Evolutionary conservation across 2,329 filamentous ascomycete species (phyloP).

Genomic region (Aspergillus awamori): DNA sequence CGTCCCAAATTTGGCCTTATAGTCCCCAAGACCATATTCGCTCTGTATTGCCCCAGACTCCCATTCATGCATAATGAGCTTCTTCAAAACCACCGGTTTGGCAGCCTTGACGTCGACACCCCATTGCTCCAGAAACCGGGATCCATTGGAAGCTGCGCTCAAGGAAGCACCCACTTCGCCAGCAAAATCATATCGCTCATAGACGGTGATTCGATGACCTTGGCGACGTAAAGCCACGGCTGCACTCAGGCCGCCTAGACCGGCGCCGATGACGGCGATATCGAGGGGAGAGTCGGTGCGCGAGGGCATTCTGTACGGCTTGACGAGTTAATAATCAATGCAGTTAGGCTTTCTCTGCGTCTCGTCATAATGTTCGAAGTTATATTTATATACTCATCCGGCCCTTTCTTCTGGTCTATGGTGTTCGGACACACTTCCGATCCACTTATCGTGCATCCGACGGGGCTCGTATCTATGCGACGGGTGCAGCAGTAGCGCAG

Average conservation of each 20-base stretch:
- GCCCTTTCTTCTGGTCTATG: not conserved
- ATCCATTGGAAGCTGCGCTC: conserved; percentile 27
- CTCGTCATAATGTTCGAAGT: not conserved
- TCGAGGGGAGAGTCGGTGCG: conserved; percentile 28
- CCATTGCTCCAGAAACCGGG: conserved; percentile 27
- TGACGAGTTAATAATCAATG: not conserved
- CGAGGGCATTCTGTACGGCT: conserved; percentile 21
- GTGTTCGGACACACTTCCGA: not conserved
- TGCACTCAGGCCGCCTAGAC: conserved; percentile 27
- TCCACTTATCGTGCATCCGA: conserved; percentile 6
- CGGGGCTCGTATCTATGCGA: conserved; percentile 30
- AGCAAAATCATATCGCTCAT: conserved; percentile 29
- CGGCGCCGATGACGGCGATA: conserved; percentile 30
- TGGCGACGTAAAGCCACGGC: conserved; percentile 26
- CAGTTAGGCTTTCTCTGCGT: too few relatives aligned
- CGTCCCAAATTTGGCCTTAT: conserved; percentile 28
- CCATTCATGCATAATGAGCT: conserved; percentile 38
- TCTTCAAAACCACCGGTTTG: conserved; percentile 32
- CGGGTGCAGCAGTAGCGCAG: conserved; percentile 20
- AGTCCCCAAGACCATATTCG: conserved; percentile 32
- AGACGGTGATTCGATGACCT: conserved; percentile 26
- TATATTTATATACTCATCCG: not conserved
- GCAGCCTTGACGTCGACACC: conserved; percentile 25
- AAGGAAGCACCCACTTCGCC: conserved; percentile 28
- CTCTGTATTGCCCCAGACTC: conserved; percentile 27